Base-by-base conservation (phyloP, 768 basidiomycete species). In the Rhodosporidiobolus odoratus region DNA sequence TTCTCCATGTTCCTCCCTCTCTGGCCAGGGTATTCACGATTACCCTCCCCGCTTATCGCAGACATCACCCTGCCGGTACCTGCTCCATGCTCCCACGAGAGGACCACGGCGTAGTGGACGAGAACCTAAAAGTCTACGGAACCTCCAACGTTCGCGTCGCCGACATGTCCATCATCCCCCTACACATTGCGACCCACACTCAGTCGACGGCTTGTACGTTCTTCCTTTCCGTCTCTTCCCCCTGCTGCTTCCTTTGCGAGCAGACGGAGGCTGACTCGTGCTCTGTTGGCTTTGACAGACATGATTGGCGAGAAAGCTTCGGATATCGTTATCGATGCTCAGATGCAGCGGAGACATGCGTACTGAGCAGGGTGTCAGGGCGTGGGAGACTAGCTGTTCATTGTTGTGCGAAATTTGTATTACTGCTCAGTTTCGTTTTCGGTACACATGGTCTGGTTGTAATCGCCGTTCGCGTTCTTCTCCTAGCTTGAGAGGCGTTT, bases 41-140 rank as follows among this genome's bases (percentile, higher is more conserved):
- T 30, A 21, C 41, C 37, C 16, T 59, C 32, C 40, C 10, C 13
- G 30, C 15, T 57, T 27, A 5, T 9, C 25, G 32, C 25, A 58
- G 62, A 48, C 57, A 69, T 19, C 68, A 69, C 32, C 68, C 68
- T 25, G 30, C 41, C 40, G 60, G 82, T 35, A 83, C 86, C 9
- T 84, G 83, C 76, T 81, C 85, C 13, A 87, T 88, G 86, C 78
- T 87, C 56, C 85, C 86, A 4, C 57, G 62, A 5, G 19, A 21
- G 2, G 58, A 64, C 12, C 32, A 27, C 25, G 68, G 68, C 10
- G 86, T 88, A 58, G 86, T 88, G 59, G 83, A 85, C 74, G 79
- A 82, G 56, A 78, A 83, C 54, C 79, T 88, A n/a, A 80, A 79
- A 70, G 86, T 87, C 4, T 85, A 87, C 78, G 86, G 86, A 23